A percentile compares a stretch with the other conserved stretches of the same genome.
phyloP scores from a whole-genome alignment of 2,329 filamentous ascomycete genomes.

The Alternaria novae-zelandiae region DNA sequence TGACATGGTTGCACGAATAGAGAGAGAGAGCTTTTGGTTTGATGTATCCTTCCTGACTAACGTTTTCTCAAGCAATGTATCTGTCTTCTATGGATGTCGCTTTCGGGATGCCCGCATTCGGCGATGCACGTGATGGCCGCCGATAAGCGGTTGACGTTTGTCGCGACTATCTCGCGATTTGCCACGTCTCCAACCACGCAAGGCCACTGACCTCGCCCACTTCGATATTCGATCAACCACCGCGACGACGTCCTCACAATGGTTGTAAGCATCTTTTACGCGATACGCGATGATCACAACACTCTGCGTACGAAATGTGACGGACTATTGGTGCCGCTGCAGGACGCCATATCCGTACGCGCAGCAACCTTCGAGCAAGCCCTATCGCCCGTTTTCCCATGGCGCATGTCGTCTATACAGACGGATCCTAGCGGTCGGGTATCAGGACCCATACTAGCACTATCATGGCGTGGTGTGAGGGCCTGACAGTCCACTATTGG shows the following conservation, averaged over 20 bases:
- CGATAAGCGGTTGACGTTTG: slow-evolving; percentile 10
- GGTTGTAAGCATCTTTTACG: background rate
- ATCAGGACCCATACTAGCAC: background rate
- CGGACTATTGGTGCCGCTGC: background rate
- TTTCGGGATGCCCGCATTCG: background rate
- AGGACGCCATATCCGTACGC: background rate
- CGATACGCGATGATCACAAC: too few species aligned
- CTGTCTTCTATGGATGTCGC: background rate
- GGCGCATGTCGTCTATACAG: background rate
- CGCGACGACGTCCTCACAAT: background rate
- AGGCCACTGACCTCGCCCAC: background rate
- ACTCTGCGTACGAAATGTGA: background rate
- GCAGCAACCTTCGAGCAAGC: background rate
- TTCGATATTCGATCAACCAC: background rate
- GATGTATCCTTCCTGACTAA: background rate
- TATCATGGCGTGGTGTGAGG: background rate
- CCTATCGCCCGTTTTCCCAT: background rate
- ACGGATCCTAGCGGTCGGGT: background rate
- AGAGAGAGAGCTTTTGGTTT: background rate
- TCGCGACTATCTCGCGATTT: background rate
- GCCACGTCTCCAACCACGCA: background rate
- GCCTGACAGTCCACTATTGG: background rate
- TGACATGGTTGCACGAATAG: background rate
- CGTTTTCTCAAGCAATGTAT: background rate
- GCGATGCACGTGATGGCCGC: slow-evolving; percentile 6